phyloP scores from a whole-genome alignment of 495 filamentous ascomycete genomes.

The Astrothelium subdiscretum region DNA sequence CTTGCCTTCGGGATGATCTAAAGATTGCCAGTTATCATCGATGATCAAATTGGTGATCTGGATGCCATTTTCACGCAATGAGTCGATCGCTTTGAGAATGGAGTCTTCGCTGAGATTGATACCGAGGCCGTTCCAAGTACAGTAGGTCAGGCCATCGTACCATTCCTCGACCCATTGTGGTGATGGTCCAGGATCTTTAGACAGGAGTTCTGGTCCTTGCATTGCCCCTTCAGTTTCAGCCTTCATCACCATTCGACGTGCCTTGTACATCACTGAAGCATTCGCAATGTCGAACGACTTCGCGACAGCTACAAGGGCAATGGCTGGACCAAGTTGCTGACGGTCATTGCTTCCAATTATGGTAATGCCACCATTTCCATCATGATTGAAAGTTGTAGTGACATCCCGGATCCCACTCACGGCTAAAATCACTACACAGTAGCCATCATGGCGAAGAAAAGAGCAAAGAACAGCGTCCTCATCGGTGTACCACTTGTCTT shows the following conservation, averaged over 20 bases:
- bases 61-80: constrained; percentile 58
- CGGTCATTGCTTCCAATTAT: constrained; percentile 66
- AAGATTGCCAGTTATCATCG: constrained; percentile 92
- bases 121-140: constrained; percentile 91
- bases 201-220: constrained; percentile 19
- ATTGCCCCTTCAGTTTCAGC: constrained; percentile 19
- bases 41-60: constrained; percentile 75
- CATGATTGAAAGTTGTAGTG: constrained; percentile 57
- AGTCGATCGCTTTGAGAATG: constrained; percentile 60
- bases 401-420: constrained; percentile 67
- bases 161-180: constrained; percentile 73
- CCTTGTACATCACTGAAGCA: constrained; percentile 75
- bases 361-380: constrained; percentile 51
- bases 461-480: constrained; percentile 73
- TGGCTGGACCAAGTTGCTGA: constrained; percentile 37
- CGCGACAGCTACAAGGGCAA: constrained; percentile 61
- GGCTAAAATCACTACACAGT: constrained; percentile 69
- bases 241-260: constrained; percentile 52
- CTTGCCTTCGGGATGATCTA: constrained; percentile 36
- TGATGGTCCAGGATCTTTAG: constrained; percentile 15
- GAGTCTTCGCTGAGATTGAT: constrained; percentile 71
- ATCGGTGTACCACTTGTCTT: constrained; percentile 45
- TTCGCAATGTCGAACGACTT: constrained; percentile 64
- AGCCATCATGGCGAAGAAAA: constrained; percentile 63
- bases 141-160: constrained; percentile 75